A percentile compares a stretch with the other conserved stretches of the same genome.
Conservation (phyloP, 768 basidiomycete species). For the Auricularia sp. region DNA sequence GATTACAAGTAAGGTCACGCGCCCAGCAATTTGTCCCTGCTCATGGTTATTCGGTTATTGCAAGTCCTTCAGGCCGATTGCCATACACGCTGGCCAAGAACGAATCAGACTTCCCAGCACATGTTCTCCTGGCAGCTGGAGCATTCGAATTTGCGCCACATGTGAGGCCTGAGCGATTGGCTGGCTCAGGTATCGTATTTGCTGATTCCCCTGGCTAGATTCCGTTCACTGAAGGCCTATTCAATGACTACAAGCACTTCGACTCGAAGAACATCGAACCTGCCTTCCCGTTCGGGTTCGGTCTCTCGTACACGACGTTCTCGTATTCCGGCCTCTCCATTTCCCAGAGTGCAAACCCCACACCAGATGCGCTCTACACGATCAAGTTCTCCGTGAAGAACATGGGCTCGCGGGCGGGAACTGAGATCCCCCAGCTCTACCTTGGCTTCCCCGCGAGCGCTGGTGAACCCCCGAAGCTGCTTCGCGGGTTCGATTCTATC, state of each 20-base stretch:
- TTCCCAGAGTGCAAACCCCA: constrained; percentile 15
- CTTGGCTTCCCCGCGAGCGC: constrained; percentile 37
- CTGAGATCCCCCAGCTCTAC: constrained; percentile 46
- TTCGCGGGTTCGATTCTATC: constrained; percentile 44
- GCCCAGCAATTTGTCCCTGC: no score
- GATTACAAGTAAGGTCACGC: constrained; percentile 16
- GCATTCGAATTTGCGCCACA: neutral
- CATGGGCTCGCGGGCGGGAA: constrained; percentile 36
- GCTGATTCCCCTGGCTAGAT: constrained; percentile 21
- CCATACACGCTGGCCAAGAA: constrained; percentile 71
- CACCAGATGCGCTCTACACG: neutral
- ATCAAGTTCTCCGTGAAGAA: constrained; percentile 39
- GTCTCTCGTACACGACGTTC: constrained; percentile 66
- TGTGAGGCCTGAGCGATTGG: neutral
- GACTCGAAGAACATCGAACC: constrained; percentile 54
- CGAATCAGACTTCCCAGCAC: constrained; percentile 46
- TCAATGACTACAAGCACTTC: constrained; percentile 15
- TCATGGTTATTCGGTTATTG: no score
- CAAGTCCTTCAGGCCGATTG: constrained; percentile 45
- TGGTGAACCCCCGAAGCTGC: constrained; percentile 38
- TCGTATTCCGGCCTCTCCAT: constrained; percentile 44
- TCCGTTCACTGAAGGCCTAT: constrained; percentile 23
- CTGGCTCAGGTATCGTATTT: neutral
- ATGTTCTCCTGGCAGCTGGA: constrained; percentile 17
- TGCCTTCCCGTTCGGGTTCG: constrained; percentile 67